phyloP scores from a whole-genome alignment of 805 yeast genomes.

The Saccharomycopsis amapae region DNA sequence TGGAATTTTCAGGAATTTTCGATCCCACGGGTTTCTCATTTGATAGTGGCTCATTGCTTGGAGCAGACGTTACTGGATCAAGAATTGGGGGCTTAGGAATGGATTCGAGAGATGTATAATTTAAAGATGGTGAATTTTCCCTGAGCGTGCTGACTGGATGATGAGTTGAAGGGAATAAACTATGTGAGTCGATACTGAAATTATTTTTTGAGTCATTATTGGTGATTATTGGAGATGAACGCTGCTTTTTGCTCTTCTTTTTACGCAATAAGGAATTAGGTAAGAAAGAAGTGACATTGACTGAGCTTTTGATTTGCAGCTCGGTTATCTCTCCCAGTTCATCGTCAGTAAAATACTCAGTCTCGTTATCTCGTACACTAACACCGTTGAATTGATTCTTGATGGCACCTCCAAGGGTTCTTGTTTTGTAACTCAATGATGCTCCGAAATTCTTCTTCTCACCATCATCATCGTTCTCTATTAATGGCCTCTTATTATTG shows the following conservation, averaged over 20 bases:
- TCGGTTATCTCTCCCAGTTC: conserved; percentile 7
- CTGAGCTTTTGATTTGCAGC: background rate
- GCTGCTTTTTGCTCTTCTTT: background rate
- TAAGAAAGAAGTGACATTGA: conserved; percentile 1
- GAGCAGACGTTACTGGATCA: background rate
- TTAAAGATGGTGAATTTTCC: too few species aligned
- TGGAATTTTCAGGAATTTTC: conserved; percentile 8
- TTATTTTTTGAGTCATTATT: background rate
- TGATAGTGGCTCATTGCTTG: background rate
- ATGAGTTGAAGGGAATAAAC: too few species aligned
- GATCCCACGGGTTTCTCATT: background rate
- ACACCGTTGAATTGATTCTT: conserved; percentile 26
- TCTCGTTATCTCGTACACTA: conserved; percentile 16
- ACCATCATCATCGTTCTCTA: too few species aligned
- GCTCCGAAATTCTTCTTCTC: background rate
- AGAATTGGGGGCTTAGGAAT: conserved; percentile 2
- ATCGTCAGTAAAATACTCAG: background rate
- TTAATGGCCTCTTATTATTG: too few species aligned
- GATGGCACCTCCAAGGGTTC: conserved; percentile 24
- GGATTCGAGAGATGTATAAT: background rate
- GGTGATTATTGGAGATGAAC: background rate
- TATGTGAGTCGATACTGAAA: too few species aligned
- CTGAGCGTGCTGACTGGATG: too few species aligned
- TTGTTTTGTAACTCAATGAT: background rate
- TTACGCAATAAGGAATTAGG: conserved; percentile 13